Evolutionary conservation across 1,284 basidiomycete genomes (phyloP).

Genomic region (Ceratobasidium sp.): DNA sequence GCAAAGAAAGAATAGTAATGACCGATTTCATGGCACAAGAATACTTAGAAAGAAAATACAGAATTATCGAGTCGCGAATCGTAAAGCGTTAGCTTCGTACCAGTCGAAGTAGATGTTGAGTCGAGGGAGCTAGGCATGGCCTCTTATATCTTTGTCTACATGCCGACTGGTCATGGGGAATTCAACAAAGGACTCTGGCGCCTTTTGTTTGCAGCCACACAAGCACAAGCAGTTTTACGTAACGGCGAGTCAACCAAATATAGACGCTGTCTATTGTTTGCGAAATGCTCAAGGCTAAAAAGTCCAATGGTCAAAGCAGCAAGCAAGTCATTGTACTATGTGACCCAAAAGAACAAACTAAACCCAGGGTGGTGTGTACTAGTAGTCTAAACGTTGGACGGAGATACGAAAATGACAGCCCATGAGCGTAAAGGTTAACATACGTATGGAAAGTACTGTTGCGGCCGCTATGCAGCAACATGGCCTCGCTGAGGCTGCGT

Average conservation of each 20-base stretch:
- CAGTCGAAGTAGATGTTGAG: conserved; percentile 15
- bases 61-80: background rate
- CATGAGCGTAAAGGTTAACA: no score
- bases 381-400: no score
- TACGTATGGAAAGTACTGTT: no score
- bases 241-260: background rate
- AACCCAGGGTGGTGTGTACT: no score
- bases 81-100: conserved; percentile 13
- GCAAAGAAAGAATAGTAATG: background rate
- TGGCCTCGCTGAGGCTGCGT: no score
- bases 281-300: no score
- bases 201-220: conserved; percentile 4
- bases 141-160: background rate
- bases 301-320: no score
- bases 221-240: conserved; percentile 7
- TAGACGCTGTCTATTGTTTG: no score
- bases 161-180: background rate
- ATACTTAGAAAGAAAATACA: background rate
- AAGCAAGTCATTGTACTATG: no score
- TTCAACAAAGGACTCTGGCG: conserved; percentile 18
- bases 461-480: no score
- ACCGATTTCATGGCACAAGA: background rate
- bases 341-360: no score
- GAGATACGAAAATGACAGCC: no score
- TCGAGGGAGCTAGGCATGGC: background rate